Conservation (phyloP, 2,329 filamentous ascomycete genomes). For the Acrocalymma vagum region DNA sequence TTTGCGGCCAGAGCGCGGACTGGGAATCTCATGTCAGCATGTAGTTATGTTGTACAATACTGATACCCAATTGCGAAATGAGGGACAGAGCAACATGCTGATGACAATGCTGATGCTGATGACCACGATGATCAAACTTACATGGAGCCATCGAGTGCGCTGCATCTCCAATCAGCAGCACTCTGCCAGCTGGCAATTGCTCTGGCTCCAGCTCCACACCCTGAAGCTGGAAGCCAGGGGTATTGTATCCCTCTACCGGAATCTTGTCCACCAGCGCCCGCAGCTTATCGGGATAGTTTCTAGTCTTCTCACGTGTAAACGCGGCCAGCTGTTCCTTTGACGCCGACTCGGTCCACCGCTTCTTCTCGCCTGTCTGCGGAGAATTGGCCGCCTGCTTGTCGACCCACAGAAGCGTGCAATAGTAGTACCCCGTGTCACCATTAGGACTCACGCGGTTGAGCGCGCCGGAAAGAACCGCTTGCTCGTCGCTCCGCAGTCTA, state of each 20-base stretch:
- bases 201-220: slow-evolving; percentile 30
- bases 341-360: slow-evolving; percentile 8
- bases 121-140: neutral
- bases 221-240: neutral
- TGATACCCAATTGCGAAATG: too few relatives aligned
- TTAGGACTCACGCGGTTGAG: slow-evolving; percentile 12
- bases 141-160: slow-evolving; percentile 54
- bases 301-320: slow-evolving; percentile 6
- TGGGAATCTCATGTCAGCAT: neutral
- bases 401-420: neutral
- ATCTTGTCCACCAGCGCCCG: slow-evolving; percentile 17
- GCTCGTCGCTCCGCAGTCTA: slow-evolving; percentile 5
- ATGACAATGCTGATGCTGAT: too few relatives aligned
- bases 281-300: slow-evolving; percentile 6
- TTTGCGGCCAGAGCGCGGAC: slow-evolving; percentile 2
- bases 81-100: too few relatives aligned
- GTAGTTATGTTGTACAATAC: neutral
- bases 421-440: slow-evolving; percentile 6
- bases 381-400: slow-evolving; percentile 1
- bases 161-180: slow-evolving; percentile 50
- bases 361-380: neutral
- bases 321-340: slow-evolving; percentile 16
- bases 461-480: slow-evolving; percentile 3
- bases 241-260: neutral
- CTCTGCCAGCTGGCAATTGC: slow-evolving; percentile 45